phyloP scores from a whole-genome alignment of 2,329 filamentous ascomycete genomes.

The Davidsoniella australis region DNA sequence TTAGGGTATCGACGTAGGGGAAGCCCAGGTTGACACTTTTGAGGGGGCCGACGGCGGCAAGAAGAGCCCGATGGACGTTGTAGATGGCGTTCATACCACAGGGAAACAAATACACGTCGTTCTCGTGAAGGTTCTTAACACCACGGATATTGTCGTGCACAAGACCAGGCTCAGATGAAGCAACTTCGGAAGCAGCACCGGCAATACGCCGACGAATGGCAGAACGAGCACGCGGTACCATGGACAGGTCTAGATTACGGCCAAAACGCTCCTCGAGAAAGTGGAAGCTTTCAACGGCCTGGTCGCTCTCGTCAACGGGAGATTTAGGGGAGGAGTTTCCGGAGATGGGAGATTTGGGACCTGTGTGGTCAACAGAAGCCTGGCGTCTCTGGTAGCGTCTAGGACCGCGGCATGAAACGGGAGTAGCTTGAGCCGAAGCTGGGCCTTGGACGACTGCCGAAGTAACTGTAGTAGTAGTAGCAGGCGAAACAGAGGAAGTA shows the following conservation, averaged over 20 bases:
- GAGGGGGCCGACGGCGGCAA: constrained; percentile 42
- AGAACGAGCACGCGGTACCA: constrained; percentile 66
- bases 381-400: constrained; percentile 17
- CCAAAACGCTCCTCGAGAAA: constrained; percentile 94
- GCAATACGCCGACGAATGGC: constrained; percentile 80
- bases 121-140: constrained; percentile 52
- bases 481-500: constrained; percentile 15
- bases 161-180: constrained; percentile 11
- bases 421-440: constrained; percentile 10
- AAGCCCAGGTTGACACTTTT: constrained; percentile 93
- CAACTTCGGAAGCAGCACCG: constrained; percentile 57
- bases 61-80: constrained; percentile 60
- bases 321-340: constrained; percentile 14
- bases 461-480: constrained; percentile 13
- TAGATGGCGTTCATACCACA: constrained; percentile 94
- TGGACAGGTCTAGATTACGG: constrained; percentile 65
- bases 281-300: constrained; percentile 47
- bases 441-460: neutral
- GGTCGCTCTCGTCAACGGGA: constrained; percentile 8
- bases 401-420: constrained; percentile 26
- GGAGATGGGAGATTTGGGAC: constrained; percentile 1
- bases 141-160: constrained; percentile 29
- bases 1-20: constrained; percentile 90
- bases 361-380: constrained; percentile 6
- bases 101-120: constrained; percentile 79